Evolutionary conservation across 2,329 filamentous ascomycete species (phyloP).

Genomic region (Chaetomiaceae sp.): DNA sequence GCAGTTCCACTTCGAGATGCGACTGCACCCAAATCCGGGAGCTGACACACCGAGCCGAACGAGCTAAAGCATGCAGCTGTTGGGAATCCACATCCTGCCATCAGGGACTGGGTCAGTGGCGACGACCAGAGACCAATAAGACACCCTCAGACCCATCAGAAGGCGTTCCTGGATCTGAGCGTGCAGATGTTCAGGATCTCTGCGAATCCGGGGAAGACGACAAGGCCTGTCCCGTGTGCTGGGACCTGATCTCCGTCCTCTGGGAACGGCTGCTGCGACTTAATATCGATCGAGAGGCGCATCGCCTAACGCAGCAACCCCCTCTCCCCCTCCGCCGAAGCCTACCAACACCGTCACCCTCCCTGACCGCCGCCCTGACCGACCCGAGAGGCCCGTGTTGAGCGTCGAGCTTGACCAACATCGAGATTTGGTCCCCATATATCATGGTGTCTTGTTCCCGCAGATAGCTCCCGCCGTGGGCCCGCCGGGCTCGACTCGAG

Average conservation of each 20-base stretch:
- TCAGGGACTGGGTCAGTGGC: no score
- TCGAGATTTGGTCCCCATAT: neutral
- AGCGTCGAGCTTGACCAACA: neutral
- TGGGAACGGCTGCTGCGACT: neutral
- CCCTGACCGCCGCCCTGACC: neutral
- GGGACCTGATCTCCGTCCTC: no score
- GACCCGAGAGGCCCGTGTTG: neutral
- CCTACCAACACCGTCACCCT: neutral
- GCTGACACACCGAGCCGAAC: neutral
- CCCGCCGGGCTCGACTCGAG: neutral
- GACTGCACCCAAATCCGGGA: neutral
- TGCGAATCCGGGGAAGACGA: no score
- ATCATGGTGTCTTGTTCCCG: conserved; percentile 3
- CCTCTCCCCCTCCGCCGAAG: neutral
- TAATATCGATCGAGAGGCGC: neutral
- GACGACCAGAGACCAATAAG: no score
- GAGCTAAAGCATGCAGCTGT: no score
- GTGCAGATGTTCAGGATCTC: no score
- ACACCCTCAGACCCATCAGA: no score
- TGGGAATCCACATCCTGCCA: no score
- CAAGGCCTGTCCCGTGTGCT: no score
- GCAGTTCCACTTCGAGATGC: neutral
- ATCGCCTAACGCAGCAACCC: neutral
- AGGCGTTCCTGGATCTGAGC: no score
- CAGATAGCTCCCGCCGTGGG: neutral